Evolutionary conservation across 106 monocot genomes (phyloP).

Genomic region (Apostasia shenzhenica): DNA sequence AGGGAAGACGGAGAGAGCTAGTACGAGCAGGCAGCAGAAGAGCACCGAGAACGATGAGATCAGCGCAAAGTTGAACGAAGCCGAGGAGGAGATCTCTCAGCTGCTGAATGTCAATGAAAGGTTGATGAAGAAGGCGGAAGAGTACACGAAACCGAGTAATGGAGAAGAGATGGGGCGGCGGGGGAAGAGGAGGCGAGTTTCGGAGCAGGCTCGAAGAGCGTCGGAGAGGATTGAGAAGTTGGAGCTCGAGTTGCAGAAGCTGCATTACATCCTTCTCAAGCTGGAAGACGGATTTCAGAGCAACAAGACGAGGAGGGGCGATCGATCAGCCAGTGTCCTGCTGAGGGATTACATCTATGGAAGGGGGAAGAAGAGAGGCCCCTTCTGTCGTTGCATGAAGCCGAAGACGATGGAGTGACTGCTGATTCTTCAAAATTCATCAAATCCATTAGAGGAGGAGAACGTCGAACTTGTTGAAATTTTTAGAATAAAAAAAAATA

Average conservation of each 20-base stretch:
- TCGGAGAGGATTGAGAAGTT: constrained; percentile 70
- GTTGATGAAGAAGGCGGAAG: constrained; percentile 49
- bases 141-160: constrained; percentile 5
- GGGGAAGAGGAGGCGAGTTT: constrained; percentile 27
- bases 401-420: constrained; percentile 14
- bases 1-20: constrained; percentile 38
- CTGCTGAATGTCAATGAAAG: constrained; percentile 35
- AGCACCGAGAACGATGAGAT: constrained; percentile 30
- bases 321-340: constrained; percentile 9
- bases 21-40: constrained; percentile 19
- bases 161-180: constrained; percentile 8
- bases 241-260: constrained; percentile 74
- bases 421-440: not conserved
- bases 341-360: constrained; percentile 17
- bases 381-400: constrained; percentile 15
- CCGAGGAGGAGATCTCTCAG: constrained; percentile 42
- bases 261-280: constrained; percentile 56
- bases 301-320: not conserved
- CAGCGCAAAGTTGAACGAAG: constrained; percentile 47
- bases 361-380: constrained; percentile 12
- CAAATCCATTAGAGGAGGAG: no score
- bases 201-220: constrained; percentile 35
- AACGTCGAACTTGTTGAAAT: no score
- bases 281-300: constrained; percentile 45
- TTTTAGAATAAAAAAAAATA: no score